Evolutionary conservation across 2,329 filamentous ascomycete genomes (phyloP).

Genomic region (Ophiostoma perfectum): DNA sequence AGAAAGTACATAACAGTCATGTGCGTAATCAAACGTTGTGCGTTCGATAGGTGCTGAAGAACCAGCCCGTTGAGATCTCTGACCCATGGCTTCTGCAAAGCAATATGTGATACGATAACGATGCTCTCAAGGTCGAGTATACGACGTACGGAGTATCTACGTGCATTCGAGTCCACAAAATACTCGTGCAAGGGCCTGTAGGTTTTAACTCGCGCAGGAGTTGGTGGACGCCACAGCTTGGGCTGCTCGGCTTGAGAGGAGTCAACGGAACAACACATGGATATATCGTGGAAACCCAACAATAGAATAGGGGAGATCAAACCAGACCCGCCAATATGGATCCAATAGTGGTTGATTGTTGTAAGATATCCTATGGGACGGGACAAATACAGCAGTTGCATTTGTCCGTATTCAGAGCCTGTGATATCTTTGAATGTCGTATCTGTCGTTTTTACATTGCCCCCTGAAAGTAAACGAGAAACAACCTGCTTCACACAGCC

Average conservation of each 20-base stretch:
- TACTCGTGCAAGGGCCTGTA: too few relatives aligned
- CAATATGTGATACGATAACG: not conserved
- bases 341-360: not conserved
- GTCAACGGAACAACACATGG: not conserved
- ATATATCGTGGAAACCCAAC: not conserved
- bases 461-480: not conserved
- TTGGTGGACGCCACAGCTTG: too few relatives aligned
- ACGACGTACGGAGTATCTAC: not conserved
- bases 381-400: too few relatives aligned
- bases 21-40: not conserved
- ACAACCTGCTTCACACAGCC: not conserved
- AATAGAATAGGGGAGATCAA: not conserved
- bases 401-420: too few relatives aligned
- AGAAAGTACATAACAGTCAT: conserved; percentile 1
- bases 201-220: too few relatives aligned
- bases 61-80: not conserved
- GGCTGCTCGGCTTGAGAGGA: not conserved
- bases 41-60: not conserved
- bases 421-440: too few relatives aligned
- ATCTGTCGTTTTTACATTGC: not conserved
- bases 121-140: too few relatives aligned
- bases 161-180: too few relatives aligned
- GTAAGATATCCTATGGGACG: too few relatives aligned
- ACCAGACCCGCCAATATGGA: conserved; percentile 3
- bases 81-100: not conserved